Evolutionary conservation across 768 basidiomycete genomes (phyloP), one percentile per base, ranked within the genome.

Genomic region (Botryobasidium botryosum): DNA sequence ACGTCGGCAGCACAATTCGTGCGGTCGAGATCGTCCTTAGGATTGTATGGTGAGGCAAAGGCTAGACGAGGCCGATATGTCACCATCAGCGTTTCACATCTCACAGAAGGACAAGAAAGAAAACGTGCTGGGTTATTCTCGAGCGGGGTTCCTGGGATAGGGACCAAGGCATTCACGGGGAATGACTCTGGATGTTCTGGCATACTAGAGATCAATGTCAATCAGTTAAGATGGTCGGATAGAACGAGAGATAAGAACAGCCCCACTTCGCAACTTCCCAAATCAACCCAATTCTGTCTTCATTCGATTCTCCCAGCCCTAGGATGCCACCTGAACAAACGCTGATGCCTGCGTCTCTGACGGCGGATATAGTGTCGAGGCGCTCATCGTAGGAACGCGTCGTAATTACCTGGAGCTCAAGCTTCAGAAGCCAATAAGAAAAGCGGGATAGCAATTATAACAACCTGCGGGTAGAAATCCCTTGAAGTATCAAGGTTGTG

Each of bases 401-500:
- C 2, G 90, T 92, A 60, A 97, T 94, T 35, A 97, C 91, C 85
- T 91, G 54, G 18, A 42, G 15, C 32, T 3, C 24, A 21, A 49
- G 50, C 25, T 13, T 53, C 43, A 45, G 10, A n/a, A 20, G 10
- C 18, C 10, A 21, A 40, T 13, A 21, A 6, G n/a, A 13, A 42
- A 43, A 18, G n/a, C 18, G 32, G 5, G 27, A 25, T 21, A 39
- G 27, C 49, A 24, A 26, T 7, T 6, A n/a, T 4, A 37, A 66
- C 36, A 52, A 84, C 88, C 66, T 82, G 68, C 17, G 92, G 92
- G 59, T 97, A 97, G 63, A 79, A 90, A 63, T 97, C 92, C 50
- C 92, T 73, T 26, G 91, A 96, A 0, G 92, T 99, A 61, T 99
- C 92, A 44, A 99, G 74, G 61, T 99, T 99, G 61, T 99, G 92